Evolutionary conservation across 75 land plant species (phyloP).

Genomic region (Azolla pinnata): DNA sequence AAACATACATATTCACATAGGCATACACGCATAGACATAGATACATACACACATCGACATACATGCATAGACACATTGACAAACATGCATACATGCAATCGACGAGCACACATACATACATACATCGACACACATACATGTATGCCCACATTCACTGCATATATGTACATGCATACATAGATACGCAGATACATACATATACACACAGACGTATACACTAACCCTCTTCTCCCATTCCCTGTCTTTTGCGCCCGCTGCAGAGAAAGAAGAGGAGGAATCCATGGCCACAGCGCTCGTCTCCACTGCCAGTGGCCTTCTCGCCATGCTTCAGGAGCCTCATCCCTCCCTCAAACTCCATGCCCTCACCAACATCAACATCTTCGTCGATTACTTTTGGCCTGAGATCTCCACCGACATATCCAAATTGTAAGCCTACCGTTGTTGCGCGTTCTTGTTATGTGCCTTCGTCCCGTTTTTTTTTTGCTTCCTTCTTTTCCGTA

Average conservation of each 20-base stretch:
- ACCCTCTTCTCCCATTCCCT: background rate
- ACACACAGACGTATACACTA: no score
- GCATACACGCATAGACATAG: background rate
- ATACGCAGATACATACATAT: background rate
- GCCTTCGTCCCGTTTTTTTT: constrained; percentile 1
- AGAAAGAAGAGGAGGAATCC: background rate
- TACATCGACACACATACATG: background rate
- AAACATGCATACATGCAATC: background rate
- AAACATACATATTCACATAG: background rate
- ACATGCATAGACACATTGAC: background rate
- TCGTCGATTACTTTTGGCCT: constrained; percentile 84
- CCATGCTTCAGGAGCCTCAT: constrained; percentile 84
- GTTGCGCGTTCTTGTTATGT: background rate
- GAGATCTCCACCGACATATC: constrained; percentile 91
- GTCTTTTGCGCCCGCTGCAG: background rate
- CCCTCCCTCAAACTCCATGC: constrained; percentile 79
- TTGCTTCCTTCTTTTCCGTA: background rate
- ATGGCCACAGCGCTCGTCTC: constrained; percentile 10
- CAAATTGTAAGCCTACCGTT: constrained; percentile 47
- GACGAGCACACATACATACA: background rate
- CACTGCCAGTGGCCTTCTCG: constrained; percentile 78
- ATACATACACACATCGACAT: background rate
- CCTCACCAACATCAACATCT: constrained; percentile 62
- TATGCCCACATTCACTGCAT: background rate
- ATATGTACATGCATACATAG: background rate